Evolutionary conservation across 2,329 filamentous ascomycete species (phyloP), one percentile per base, ranked within the genome.

Genomic region (Alternaria metachromatica): DNA sequence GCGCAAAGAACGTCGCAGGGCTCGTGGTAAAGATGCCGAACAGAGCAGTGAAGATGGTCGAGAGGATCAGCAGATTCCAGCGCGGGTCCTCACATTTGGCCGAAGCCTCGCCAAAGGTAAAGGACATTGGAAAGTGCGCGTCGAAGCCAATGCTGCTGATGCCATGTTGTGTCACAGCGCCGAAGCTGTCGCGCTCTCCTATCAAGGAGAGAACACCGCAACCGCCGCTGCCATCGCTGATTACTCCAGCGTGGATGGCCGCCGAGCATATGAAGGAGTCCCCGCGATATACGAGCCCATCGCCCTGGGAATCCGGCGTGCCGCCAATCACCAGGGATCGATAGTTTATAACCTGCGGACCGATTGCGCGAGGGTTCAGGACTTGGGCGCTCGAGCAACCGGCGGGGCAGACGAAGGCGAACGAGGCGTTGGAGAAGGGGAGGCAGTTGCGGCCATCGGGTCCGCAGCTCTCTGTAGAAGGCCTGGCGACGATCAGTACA

Each of bases 301-400:
- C 53, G 18, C 54, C 65, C 20, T 28, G 26, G 20, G 43, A 12
- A 23, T 5, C 41, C n/a, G 58, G 50, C 3, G 65, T 70, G 2
- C 90, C 90, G n/a, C 91, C 91, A 25, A 93, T 84, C 3, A 93
- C 86, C n/a, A 92, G 77, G 1, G 88, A 82, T 23, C 80, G 81
- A 74, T 93, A 93, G 49, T 87, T 82, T 55, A 92, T 82, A 68
- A 90, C 87, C 70, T 90, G 85, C 53, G 84, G 83, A 13, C 86
- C 86, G 49, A 88, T 84, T 12, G 82, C 79, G 64, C 84, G 81
- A 25, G 86, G 84, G 45, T 86, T 82, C 20, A 86, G 73, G 30
- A 87, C 74, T 62, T 84, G 80, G 6, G 80, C 76, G 54, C 80
- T 77, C 55, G 75, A 78, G 71, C 86, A 88, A 62, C 84, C 84